A percentile compares a stretch with the other conserved stretches of the same genome.
Evolutionary conservation across 31 red algal genomes (phyloP).

Genomic region (Pterothamnion heteromorphum): DNA sequence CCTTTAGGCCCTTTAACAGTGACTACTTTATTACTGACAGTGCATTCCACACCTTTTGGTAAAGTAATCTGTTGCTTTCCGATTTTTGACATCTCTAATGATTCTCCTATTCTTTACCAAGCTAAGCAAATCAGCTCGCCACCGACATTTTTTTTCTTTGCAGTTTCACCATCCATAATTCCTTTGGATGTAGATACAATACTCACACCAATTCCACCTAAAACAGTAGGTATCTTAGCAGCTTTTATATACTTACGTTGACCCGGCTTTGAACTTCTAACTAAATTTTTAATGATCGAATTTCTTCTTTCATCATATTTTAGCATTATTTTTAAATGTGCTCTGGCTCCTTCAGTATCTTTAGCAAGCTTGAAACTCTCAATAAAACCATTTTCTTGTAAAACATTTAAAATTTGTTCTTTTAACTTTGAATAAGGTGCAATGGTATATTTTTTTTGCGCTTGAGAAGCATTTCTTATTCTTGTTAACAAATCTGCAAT

Average conservation of each 20-base stretch:
- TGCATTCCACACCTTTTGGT: neutral
- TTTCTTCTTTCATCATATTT: neutral
- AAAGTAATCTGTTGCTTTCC: neutral
- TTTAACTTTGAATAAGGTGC: neutral
- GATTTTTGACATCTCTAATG: conserved; percentile 7
- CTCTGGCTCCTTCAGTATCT: neutral
- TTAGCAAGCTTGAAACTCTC: neutral
- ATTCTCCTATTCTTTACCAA: neutral
- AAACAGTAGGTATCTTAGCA: neutral
- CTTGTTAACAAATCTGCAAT: conserved; percentile 18
- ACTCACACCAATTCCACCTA: neutral
- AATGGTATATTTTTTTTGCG: neutral
- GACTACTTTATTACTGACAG: neutral
- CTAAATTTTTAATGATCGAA: neutral
- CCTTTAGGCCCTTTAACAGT: conserved; percentile 2
- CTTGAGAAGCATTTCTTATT: conserved; percentile 5
- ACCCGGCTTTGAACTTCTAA: neutral
- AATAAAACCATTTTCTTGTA: conserved; percentile 8
- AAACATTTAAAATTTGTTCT: neutral
- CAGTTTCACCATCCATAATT: neutral
- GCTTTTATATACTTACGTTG: neutral
- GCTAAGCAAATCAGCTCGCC: neutral
- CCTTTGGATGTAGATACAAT: conserved; percentile 28
- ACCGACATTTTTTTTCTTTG: conserved; percentile 4
- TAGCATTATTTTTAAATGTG: neutral